Percentiles rank a stretch among this genome's conserved stretches.
Evolutionary conservation across 352 stramenopile species (phyloP).

Genomic region (Phytopythium litorale): DNA sequence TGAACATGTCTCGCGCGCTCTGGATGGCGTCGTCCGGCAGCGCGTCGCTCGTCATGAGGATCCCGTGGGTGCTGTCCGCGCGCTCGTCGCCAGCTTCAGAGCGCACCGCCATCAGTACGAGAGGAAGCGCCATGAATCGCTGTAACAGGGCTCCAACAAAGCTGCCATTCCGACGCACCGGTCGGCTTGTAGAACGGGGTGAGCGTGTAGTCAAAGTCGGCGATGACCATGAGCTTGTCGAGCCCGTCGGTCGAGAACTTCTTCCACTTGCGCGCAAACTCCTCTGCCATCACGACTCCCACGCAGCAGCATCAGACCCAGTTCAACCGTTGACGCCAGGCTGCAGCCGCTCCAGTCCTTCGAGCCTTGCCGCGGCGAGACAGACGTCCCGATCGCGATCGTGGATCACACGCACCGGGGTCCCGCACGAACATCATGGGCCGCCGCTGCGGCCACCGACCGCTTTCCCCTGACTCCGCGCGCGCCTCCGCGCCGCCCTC

Average conservation of each 20-base stretch:
- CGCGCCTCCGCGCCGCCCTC: neutral
- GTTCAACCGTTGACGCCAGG: neutral
- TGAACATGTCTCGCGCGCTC: constrained; percentile 38
- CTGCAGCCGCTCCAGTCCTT: no score
- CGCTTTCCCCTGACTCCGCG: neutral
- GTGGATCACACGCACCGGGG: constrained; percentile 14
- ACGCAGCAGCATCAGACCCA: no score
- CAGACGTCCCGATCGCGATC: neutral
- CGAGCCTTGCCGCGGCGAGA: no score
- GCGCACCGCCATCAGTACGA: constrained; percentile 11
- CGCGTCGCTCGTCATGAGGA: constrained; percentile 45
- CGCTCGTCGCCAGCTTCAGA: constrained; percentile 13
- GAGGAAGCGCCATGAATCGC: neutral
- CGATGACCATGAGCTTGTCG: constrained; percentile 72
- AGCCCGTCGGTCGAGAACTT: constrained; percentile 66
- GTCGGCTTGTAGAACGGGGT: constrained; percentile 59
- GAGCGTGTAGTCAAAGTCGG: constrained; percentile 83
- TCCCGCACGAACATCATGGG: constrained; percentile 38
- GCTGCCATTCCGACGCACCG: neutral
- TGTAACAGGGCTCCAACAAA: no score
- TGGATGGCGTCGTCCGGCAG: constrained; percentile 30
- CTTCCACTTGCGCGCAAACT: constrained; percentile 71
- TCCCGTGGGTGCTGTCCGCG: constrained; percentile 43
- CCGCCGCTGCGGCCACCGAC: constrained; percentile 18
- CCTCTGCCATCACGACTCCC: constrained; percentile 23